Percentiles rank a stretch among this genome's conserved stretches.
Conservation (phyloP, 306 rosid species). For the Sicyos edulis region DNA sequence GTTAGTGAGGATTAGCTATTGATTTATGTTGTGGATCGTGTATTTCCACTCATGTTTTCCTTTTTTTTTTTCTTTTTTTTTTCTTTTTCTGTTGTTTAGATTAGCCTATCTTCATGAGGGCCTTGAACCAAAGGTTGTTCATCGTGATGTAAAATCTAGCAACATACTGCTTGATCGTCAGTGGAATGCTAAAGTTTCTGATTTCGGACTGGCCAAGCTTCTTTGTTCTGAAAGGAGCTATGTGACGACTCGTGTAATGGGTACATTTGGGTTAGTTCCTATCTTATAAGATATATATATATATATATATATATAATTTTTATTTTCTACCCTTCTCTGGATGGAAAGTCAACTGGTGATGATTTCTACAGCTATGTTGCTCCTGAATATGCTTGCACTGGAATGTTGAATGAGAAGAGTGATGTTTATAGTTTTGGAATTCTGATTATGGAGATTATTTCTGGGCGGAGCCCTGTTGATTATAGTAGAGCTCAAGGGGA, state of each 20-base stretch:
- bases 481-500: conserved; percentile 79
- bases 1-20: neutral
- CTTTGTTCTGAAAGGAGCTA: conserved; percentile 73
- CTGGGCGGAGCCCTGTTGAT: conserved; percentile 92
- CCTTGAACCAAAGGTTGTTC: conserved; percentile 98
- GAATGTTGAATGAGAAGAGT: conserved; percentile 95
- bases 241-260: conserved; percentile 98
- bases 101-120: conserved; percentile 99
- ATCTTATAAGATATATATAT: neutral
- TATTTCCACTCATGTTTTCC: neutral
- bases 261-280: conserved; percentile 90
- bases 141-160: conserved; percentile 92
- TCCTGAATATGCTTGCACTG: conserved; percentile 97
- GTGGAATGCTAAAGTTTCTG: conserved; percentile 92
- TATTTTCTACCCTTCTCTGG: neutral
- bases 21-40: neutral
- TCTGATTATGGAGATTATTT: conserved; percentile 85
- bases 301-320: too few species aligned
- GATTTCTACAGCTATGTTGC: conserved; percentile 78
- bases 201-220: conserved; percentile 98
- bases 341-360: conserved; percentile 17
- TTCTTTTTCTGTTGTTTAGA: conserved; percentile 30
- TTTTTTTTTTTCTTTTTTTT: neutral
- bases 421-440: conserved; percentile 93
- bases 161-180: conserved; percentile 86